Conservation (phyloP, 441 rosid genomes). For the Mallotus repandus region DNA sequence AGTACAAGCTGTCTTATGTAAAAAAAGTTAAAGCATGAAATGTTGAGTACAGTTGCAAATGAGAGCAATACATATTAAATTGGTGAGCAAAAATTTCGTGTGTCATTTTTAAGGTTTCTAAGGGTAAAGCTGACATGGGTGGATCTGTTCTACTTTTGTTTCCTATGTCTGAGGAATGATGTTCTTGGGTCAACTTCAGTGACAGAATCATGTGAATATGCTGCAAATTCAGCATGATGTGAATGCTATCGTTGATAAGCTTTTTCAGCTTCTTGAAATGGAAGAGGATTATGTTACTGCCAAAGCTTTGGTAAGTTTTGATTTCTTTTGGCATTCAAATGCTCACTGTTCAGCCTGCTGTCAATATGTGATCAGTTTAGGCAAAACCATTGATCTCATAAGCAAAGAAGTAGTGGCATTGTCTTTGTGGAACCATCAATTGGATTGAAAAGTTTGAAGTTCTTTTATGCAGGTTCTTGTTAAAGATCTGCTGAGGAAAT, state of each 20-base stretch:
- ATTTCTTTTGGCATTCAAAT: conserved; percentile 1
- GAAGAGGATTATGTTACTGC: conserved; percentile 98
- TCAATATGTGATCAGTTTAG: neutral
- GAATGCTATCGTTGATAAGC: conserved; percentile 98
- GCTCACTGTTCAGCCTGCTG: neutral
- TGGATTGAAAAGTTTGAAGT: conserved; percentile 24
- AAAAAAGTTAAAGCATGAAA: conserved; percentile 93
- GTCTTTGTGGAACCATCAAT: neutral
- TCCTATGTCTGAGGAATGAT: conserved; percentile 19
- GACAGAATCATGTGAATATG: conserved; percentile 92
- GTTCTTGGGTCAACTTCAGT: conserved; percentile 48
- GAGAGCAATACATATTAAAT: conserved; percentile 97
- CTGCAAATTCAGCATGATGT: conserved; percentile 99
- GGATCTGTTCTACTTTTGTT: conserved; percentile 12
- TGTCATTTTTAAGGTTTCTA: conserved; percentile 15
- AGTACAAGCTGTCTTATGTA: conserved; percentile 90
- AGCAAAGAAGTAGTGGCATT: neutral
- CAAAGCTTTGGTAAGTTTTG: conserved; percentile 74
- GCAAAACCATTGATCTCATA: neutral
- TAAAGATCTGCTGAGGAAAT: conserved; percentile 91
- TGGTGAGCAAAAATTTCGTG: conserved; percentile 43
- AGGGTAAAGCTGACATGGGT: conserved; percentile 18
- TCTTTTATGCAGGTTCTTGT: conserved; percentile 76
- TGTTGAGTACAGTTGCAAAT: conserved; percentile 97
- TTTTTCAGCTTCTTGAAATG: conserved; percentile 98